Percentiles rank a stretch among this genome's conserved stretches.
phyloP scores from a whole-genome alignment of 768 basidiomycete species.

The Lyophyllum semitale region DNA sequence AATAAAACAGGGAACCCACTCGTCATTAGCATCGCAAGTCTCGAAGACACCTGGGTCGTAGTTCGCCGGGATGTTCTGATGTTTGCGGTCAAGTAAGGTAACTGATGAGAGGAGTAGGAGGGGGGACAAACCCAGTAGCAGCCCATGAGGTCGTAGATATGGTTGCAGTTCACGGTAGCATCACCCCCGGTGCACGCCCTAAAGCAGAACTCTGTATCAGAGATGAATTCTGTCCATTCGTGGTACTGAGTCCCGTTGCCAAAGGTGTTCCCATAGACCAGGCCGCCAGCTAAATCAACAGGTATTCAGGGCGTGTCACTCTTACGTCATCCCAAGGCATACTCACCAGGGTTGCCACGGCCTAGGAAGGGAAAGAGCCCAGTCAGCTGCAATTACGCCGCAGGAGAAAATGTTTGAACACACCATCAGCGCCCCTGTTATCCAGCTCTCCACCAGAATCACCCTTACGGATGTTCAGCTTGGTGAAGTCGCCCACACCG shows the following conservation, averaged over 20 bases:
- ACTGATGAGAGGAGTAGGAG: neutral
- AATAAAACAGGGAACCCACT: slow-evolving; percentile 29
- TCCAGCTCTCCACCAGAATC: slow-evolving; percentile 77
- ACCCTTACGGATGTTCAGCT: slow-evolving; percentile 52
- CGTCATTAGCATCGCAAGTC: slow-evolving; percentile 63
- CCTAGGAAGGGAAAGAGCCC: slow-evolving; percentile 17
- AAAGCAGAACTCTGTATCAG: slow-evolving; percentile 65
- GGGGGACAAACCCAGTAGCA: slow-evolving; percentile 45
- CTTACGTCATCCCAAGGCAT: neutral
- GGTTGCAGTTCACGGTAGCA: slow-evolving; percentile 59
- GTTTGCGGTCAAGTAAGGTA: slow-evolving; percentile 19
- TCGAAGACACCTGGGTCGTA: slow-evolving; percentile 64
- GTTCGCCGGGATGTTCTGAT: slow-evolving; percentile 74
- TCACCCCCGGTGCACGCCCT: slow-evolving; percentile 60
- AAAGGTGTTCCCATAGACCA: slow-evolving; percentile 69
- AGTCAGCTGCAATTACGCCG: neutral
- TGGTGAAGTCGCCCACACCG: slow-evolving; percentile 72
- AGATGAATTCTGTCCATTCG: slow-evolving; percentile 88
- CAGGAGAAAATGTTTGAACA: neutral
- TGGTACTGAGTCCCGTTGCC: slow-evolving; percentile 56
- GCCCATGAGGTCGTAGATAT: slow-evolving; percentile 77
- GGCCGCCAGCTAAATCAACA: slow-evolving; percentile 54
- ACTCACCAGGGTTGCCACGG: slow-evolving; percentile 46
- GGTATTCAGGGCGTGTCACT: neutral
- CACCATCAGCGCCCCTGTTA: slow-evolving; percentile 66